Evolutionary conservation across 352 stramenopile genomes (phyloP).

Genomic region (Pythium monospermum): DNA sequence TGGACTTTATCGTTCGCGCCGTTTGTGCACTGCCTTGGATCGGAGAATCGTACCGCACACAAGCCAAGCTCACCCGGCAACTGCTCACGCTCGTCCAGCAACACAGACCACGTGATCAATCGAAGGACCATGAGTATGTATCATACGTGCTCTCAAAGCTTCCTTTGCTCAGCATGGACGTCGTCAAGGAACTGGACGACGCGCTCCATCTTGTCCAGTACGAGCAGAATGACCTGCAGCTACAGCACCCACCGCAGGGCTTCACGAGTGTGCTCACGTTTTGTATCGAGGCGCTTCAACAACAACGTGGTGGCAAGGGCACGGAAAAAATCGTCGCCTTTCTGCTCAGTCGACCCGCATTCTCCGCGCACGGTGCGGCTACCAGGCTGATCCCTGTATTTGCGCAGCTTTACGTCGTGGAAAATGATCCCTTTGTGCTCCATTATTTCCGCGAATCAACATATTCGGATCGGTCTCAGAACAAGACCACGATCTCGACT

Average conservation of each 20-base stretch:
- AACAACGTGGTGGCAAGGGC: conserved; percentile 28
- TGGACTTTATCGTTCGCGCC: conserved; percentile 42
- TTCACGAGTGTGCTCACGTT: conserved; percentile 36
- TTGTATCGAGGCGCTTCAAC: conserved; percentile 40
- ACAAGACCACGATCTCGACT: conserved; percentile 30
- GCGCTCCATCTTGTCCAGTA: conserved; percentile 31
- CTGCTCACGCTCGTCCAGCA: conserved; percentile 34
- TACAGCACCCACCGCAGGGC: too few relatives aligned
- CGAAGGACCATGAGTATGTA: conserved; percentile 34
- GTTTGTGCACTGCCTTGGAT: conserved; percentile 41
- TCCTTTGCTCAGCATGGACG: conserved; percentile 41
- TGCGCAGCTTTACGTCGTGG: conserved; percentile 43
- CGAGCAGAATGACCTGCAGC: too few relatives aligned
- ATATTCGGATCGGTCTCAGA: too few relatives aligned
- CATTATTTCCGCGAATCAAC: too few relatives aligned
- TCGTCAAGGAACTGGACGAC: conserved; percentile 67
- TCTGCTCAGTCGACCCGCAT: conserved; percentile 36
- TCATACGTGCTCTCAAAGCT: conserved; percentile 50
- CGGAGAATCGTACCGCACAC: conserved; percentile 44
- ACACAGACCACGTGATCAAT: background rate
- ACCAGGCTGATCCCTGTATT: conserved; percentile 37
- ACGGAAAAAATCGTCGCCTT: conserved; percentile 60
- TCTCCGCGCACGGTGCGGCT: conserved; percentile 33
- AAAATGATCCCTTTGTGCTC: conserved; percentile 38
- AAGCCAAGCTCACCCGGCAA: conserved; percentile 64